Evolutionary conservation across 148 eudicot species (phyloP).

Genomic region (Persicaria tinctoria): DNA sequence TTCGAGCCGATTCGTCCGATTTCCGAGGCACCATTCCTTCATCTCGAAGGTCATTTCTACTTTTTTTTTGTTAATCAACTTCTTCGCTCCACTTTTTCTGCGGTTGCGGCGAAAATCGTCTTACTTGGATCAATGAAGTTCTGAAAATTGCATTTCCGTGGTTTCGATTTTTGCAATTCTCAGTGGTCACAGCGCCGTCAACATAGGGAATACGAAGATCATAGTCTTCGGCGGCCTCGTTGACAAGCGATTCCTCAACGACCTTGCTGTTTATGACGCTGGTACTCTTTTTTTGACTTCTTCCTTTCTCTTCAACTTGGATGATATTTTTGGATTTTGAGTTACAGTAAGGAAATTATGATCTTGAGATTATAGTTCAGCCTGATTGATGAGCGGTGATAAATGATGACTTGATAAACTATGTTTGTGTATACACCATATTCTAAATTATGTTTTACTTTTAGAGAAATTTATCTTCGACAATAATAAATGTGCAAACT

Average conservation of each 20-base stretch:
- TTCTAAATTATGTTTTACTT: too few relatives aligned
- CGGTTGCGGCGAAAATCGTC: neutral
- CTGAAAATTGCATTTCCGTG: neutral
- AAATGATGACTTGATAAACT: too few relatives aligned
- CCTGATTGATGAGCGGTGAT: too few relatives aligned
- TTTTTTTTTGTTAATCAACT: neutral
- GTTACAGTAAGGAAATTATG: too few relatives aligned
- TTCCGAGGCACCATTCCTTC: constrained; percentile 67
- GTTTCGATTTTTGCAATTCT: constrained; percentile 1
- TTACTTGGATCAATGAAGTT: neutral
- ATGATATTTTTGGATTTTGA: too few relatives aligned
- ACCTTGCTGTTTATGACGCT: constrained; percentile 65
- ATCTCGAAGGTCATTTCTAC: constrained; percentile 55
- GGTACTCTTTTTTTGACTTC: constrained; percentile 29
- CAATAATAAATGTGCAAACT: too few relatives aligned
- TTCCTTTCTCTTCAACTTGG: neutral
- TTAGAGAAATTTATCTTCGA: too few relatives aligned
- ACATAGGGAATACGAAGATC: constrained; percentile 74
- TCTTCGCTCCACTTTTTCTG: neutral
- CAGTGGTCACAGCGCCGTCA: constrained; percentile 95
- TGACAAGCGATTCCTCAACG: constrained; percentile 78
- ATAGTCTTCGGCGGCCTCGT: constrained; percentile 80
- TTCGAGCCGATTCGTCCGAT: constrained; percentile 79
- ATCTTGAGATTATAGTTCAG: too few relatives aligned
- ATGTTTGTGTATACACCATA: too few relatives aligned